These are phyloP conservation scores for Pseudozyma pruni DNA, from an alignment of 1,284 basidiomycete genomes.

Conservation along the genomic window DNA sequence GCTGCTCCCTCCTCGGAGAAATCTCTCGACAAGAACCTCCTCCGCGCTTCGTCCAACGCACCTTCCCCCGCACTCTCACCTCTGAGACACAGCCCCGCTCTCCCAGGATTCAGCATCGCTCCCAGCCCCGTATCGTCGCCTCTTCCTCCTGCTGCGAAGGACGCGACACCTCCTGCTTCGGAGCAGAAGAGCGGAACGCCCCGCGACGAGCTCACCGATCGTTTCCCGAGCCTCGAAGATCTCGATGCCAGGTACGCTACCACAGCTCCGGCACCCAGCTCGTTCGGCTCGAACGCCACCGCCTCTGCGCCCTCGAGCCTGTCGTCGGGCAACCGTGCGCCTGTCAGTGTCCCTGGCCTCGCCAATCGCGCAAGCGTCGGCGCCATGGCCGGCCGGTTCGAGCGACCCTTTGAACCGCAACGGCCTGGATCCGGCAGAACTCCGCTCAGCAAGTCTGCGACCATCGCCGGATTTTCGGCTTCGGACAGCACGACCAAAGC, in stretches of 20 bases:
- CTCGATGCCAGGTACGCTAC: constrained; percentile 46
- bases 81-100: constrained; percentile 48
- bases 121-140: constrained; percentile 34
- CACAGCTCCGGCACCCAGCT: constrained; percentile 5
- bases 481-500: constrained; percentile 2
- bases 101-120: constrained; percentile 48
- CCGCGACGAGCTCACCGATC: constrained; percentile 37
- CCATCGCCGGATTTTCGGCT: constrained; percentile 15
- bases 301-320: constrained; percentile 9
- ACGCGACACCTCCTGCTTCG: constrained; percentile 1
- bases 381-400: constrained; percentile 50
- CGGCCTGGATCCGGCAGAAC: constrained; percentile 3
- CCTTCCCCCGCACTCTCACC: constrained; percentile 39
- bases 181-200: constrained; percentile 8
- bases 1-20: constrained; percentile 7
- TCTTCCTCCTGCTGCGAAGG: constrained; percentile 9
- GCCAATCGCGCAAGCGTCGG: constrained; percentile 46
- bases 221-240: constrained; percentile 57
- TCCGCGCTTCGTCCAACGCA: constrained; percentile 24
- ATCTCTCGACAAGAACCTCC: constrained; percentile 28
- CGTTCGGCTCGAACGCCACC: constrained; percentile 4
- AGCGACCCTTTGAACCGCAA: constrained; percentile 33
- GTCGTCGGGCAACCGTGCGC: constrained; percentile 2
- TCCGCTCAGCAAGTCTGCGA: constrained; percentile 22
- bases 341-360: constrained; percentile 32